These are phyloP conservation scores for Magnolia officinalis DNA, from an alignment of 164 flowering plant species.

Conservation along the genomic window DNA sequence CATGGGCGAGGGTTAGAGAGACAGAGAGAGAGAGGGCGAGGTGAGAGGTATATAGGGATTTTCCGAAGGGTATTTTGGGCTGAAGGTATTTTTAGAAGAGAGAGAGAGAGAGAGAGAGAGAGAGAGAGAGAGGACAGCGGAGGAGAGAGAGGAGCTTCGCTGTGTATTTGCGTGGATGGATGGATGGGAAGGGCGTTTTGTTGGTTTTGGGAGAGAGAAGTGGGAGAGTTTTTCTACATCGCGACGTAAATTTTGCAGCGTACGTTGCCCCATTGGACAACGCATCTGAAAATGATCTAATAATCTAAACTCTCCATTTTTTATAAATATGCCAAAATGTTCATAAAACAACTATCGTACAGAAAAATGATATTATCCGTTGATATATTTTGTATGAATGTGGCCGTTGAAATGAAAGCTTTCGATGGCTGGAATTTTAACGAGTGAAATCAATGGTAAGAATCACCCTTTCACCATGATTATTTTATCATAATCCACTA, in stretches of 20 bases:
- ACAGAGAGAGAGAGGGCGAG: not conserved
- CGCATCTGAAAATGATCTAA: no score
- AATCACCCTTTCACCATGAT: no score
- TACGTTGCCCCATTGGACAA: no score
- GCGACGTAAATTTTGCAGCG: not conserved
- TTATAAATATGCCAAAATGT: not conserved
- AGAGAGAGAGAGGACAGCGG: not conserved
- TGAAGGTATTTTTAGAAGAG: not conserved
- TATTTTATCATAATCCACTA: no score
- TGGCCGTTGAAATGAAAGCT: no score
- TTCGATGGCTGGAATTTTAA: no score
- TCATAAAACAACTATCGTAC: not conserved
- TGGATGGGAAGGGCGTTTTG: not conserved
- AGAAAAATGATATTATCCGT: not conserved
- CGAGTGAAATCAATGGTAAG: no score
- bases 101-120: not conserved
- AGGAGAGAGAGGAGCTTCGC: not conserved
- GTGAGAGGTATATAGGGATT: not conserved
- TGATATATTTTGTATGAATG: not conserved
- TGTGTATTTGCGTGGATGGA: not conserved
- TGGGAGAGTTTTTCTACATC: not conserved
- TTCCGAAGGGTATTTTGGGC: not conserved
- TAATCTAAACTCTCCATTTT: no score
- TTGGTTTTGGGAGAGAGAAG: not conserved
- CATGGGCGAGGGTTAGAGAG: slow-evolving; percentile 16